Evolutionary conservation across 805 yeast genomes (phyloP), one percentile per base, ranked within the genome.

Genomic region (Candida michaelii): DNA sequence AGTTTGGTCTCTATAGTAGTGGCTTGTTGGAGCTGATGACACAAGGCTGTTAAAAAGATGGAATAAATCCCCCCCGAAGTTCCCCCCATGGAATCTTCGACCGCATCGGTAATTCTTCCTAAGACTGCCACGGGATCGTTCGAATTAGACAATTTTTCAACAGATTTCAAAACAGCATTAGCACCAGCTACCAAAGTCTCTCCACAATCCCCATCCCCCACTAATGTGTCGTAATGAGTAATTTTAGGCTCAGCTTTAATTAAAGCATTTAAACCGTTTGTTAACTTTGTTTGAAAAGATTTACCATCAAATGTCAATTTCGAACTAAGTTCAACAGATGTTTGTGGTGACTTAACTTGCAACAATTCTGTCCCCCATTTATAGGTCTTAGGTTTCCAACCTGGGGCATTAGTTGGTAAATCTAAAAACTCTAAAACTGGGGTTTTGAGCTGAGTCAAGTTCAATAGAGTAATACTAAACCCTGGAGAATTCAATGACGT

Each of bases 201-300:
- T 30, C 98, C 98, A 65, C 97, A 90, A 60, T 90, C 98, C 53
- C 98, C 98, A 61, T 90, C 98, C 44, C 98, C 98, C 1, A 91
- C 97, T 51, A 81, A 73, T 1, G 95, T 85, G 56, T 90, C 98
- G 51, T 85, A 82, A 42, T 79, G 75, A 1, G 97, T 90, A 55
- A 90, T 84, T 53, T 79, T 77, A 2, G 96, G 93, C 62, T 90
- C 97, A 37, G 53, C 49, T 32, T 59, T 49, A 5, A 64, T 56
- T 33, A 71, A 50, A 9, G 48, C 48, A 5, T 59, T 25, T 53
- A 70, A 52, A 3, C 62, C 63, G n/a, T 76, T 76, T 19, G 73
- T 67, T 32, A 83, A 66, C 5, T 82, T 65, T 6, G 62, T 59
- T 40, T 77, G 66, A 43, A 86, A 82, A 30, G 77, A 80, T 6